These are phyloP conservation scores for Zymoseptoria crescenta DNA, from an alignment of 2,329 filamentous ascomycete genomes.

Conservation along the genomic window DNA sequence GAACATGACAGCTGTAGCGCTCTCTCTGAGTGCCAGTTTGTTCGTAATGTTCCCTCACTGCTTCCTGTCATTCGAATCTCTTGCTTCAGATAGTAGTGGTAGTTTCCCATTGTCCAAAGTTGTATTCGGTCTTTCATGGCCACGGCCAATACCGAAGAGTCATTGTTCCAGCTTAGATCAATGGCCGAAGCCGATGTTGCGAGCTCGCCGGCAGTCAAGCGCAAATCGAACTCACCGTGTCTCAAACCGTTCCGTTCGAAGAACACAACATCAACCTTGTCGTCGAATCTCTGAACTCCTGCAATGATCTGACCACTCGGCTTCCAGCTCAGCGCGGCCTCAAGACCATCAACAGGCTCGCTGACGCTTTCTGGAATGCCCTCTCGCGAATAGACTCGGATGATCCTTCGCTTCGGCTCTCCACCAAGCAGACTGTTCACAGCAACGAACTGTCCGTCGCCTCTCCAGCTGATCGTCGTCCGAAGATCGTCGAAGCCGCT, in stretches of 20 bases:
- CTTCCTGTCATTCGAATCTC: constrained; percentile 49
- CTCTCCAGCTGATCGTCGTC: constrained; percentile 80
- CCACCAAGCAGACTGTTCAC: constrained; percentile 75
- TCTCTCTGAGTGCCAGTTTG: constrained; percentile 77
- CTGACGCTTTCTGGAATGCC: constrained; percentile 87
- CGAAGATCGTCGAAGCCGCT: constrained; percentile 65
- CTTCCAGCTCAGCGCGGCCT: constrained; percentile 80
- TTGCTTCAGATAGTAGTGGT: constrained; percentile 96
- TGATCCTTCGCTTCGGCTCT: constrained; percentile 60
- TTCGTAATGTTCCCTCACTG: neutral
- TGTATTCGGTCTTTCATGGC: constrained; percentile 67
- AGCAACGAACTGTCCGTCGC: constrained; percentile 85
- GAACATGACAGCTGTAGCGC: constrained; percentile 54
- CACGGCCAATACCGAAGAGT: constrained; percentile 87
- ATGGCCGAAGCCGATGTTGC: constrained; percentile 51
- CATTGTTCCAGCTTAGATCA: constrained; percentile 74
- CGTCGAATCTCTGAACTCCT: constrained; percentile 64
- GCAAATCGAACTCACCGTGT: constrained; percentile 88
- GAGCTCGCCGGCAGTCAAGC: constrained; percentile 53
- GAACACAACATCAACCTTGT: constrained; percentile 75
- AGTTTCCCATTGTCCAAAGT: constrained; percentile 94
- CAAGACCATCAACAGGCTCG: constrained; percentile 89
- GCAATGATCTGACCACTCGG: constrained; percentile 86
- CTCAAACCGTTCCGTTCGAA: constrained; percentile 95
- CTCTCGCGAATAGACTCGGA: constrained; percentile 85